These are phyloP conservation scores for Sclerotiophoma versabilis DNA, from an alignment of 2,329 filamentous ascomycete genomes.

Conservation along the genomic window DNA sequence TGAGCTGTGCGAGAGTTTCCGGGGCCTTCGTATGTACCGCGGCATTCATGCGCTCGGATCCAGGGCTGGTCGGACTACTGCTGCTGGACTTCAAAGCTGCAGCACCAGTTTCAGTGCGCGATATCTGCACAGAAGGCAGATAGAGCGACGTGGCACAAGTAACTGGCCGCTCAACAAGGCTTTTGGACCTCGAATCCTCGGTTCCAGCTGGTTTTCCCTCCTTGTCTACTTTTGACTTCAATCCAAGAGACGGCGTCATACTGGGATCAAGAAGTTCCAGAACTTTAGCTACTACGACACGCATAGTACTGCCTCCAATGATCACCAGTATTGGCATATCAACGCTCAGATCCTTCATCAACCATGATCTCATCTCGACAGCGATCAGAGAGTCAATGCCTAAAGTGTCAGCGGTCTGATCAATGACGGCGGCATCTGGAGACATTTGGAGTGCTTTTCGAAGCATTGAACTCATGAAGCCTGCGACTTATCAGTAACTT, in stretches of 20 bases:
- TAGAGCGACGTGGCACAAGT: too few species aligned
- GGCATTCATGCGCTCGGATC: too few species aligned
- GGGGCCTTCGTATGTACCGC: too few species aligned
- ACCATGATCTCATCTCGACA: slow-evolving; percentile 52
- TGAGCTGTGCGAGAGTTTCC: too few species aligned
- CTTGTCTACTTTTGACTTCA: background rate
- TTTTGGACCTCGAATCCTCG: too few species aligned
- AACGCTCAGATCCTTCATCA: slow-evolving; percentile 42
- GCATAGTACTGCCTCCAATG: slow-evolving; percentile 22
- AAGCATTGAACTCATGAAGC: background rate
- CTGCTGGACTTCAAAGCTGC: too few species aligned
- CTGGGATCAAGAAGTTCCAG: background rate
- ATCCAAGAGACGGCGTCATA: background rate
- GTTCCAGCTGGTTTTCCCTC: too few species aligned
- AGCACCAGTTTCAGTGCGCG: too few species aligned
- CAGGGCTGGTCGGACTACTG: too few species aligned
- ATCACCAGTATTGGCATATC: slow-evolving; percentile 36
- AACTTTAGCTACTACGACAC: background rate
- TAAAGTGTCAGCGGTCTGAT: background rate
- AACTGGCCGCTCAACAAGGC: too few species aligned
- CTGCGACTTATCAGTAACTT: background rate
- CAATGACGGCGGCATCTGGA: background rate
- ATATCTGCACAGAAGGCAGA: too few species aligned
- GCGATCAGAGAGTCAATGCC: slow-evolving; percentile 45
- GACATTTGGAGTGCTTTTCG: slow-evolving; percentile 8